These are phyloP conservation scores for Conidiobolus coronatus DNA, from an alignment of 371 early-diverging fungal species.

Conservation along the genomic window DNA sequence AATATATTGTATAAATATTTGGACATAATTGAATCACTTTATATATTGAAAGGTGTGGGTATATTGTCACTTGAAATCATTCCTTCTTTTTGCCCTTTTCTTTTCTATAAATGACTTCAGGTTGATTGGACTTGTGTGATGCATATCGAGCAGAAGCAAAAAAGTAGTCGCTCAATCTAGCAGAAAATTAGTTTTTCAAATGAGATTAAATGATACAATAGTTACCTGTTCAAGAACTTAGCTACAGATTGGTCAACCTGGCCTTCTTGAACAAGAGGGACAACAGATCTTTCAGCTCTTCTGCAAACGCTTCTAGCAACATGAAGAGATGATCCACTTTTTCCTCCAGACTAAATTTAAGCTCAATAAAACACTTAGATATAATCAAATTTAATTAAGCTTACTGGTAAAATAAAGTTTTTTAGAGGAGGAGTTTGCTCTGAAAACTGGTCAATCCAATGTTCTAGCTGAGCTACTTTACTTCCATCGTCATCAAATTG, in stretches of 20 bases:
- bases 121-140: conserved; percentile 34
- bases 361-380: neutral
- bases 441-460: conserved; percentile 67
- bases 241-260: conserved; percentile 32
- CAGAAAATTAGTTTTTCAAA: neutral
- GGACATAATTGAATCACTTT: too few species aligned
- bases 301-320: conserved; percentile 56
- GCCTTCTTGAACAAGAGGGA: conserved; percentile 38
- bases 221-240: conserved; percentile 46
- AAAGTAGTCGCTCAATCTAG: conserved; percentile 69
- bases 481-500: conserved; percentile 42
- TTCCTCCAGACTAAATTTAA: conserved; percentile 31
- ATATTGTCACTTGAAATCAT: neutral
- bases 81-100: neutral
- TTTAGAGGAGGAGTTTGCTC: conserved; percentile 43
- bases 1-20: too few species aligned
- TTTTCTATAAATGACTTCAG: conserved; percentile 37
- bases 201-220: neutral
- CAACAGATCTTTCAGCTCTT: conserved; percentile 62
- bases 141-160: conserved; percentile 69
- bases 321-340: conserved; percentile 25
- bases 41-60: too few species aligned
- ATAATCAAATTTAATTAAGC: neutral
- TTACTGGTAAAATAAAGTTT: conserved; percentile 69
- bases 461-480: conserved; percentile 37